Evolutionary conservation across 2,329 filamentous ascomycete genomes (phyloP), one percentile per base, ranked within the genome.

Genomic region (Diaporthe ampelina): DNA sequence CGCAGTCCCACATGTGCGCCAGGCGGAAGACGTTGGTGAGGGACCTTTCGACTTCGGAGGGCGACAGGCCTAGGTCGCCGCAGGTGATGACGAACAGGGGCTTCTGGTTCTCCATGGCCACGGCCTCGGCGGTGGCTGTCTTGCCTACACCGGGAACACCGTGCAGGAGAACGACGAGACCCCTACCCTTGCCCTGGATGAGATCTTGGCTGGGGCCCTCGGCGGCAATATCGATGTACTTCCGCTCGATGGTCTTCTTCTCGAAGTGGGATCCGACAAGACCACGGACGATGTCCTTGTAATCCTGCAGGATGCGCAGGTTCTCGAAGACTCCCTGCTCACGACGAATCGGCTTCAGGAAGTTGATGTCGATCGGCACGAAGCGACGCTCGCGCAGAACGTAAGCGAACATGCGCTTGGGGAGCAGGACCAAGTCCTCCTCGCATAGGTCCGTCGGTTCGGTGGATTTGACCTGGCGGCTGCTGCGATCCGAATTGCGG

Each of bases 101-200:
- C 26, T 79, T 78, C 37, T 79, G 72, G 67, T 68, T 74, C 29
- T 61, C 69, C 59, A 82, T 80, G 7, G 84, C 83, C 0, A 84
- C 77, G 0, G 79, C 79, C 70, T 86, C 83, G 4, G 83, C 84
- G 0, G 83, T 85, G 19, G 83, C 73, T 1, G 83, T 86, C 74
- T 86, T 85, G 54, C 83, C 84, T 0, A 81, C 79, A 1, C 83
- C 84, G 21, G 73, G 81, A 29, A 78, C 78, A 0, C 84, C 83
- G 35, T 80, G 80, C 0, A 86, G 74, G 0, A 85, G 78, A 4
- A 84, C 77, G 11, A 82, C 75, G 0, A 84, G 73, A 0, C 83
- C 84, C 56, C 81, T 79, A 24, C 82, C 82, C 75, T 83, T 84
- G 61, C 76, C 78, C 65, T 76, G 29, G 58, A 77, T 74, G 11